Evolutionary conservation across 1,284 basidiomycete genomes (phyloP), one percentile per base, ranked within the genome.

Genomic region (Moesziomyces globuligerus): DNA sequence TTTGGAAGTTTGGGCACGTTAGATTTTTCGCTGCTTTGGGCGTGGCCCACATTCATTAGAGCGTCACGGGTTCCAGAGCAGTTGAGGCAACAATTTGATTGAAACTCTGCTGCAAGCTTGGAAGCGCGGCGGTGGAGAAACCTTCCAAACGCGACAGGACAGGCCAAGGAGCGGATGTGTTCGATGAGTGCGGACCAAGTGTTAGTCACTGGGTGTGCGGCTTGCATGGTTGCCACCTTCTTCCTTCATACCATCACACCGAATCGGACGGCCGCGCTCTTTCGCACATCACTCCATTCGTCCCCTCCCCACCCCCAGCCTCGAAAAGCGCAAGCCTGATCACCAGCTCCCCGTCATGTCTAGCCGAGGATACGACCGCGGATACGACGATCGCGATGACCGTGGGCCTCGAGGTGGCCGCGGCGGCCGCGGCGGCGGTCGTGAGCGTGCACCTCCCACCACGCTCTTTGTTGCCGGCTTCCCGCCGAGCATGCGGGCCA

Each of bases 381-480:
- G 56, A 17, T 54, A 62, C 46, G 60, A 65, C 48, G 67, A 59
- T 25, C 60, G 60, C 41, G 66, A 69, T 44, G 59, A 62, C 47
- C 65, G 66, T 9, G 58, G 49, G 36, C 52, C 47, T 15, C 54
- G 66, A 46, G 56, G 62, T 18, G 51, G 54, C 23, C 54, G 61
- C 20, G 53, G 56, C 15, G 62, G 62, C 8, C 42, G 62, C 10
- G 38, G 62, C 11, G 61, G 51, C 26, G 44, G 62, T 42, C 25
- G 62, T 21, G 62, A 66, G n/a, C 66, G 59, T 28, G 66, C 66
- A 28, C 59, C 59, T 32, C 59, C 54, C 7, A 70, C 62, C 38
- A 74, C 69, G 0, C 72, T 76, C 39, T 78, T 68, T 28, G 76
- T 76, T 7, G 67, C 68, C 10, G 73, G 73, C 46, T 78, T 78